Base-by-base conservation (phyloP, 139 green algal species). In the Coelastrella sp. region DNA sequence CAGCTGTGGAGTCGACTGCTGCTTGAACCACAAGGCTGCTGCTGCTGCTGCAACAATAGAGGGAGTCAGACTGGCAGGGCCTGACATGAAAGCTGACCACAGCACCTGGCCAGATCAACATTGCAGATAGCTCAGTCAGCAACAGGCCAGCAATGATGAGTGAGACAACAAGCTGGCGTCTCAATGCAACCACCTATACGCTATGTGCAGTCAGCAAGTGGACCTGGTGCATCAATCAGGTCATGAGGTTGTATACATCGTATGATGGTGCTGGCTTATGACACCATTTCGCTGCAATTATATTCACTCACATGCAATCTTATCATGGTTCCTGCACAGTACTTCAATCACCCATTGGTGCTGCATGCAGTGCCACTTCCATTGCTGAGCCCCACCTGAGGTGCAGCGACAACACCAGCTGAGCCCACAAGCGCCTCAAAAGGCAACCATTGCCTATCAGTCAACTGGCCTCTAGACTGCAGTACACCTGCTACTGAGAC, bases 381-480 rank as follows among this genome's bases (percentile, higher is more conserved):
- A n/a, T n/a, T n/a, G 25, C n/a, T 41, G 19, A 2, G 1, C n/a
- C 60, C 19, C 45, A 93, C 80, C 82, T 87, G 82, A 34, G 82
- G 82, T 30, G 64, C 82, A 64, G 45, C 45, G n/a, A n/a, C n/a
- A n/a, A 87, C 82, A 41, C 82, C 82, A 19, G 59, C 51, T n/a
- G 37, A 13, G 2, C 64, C 40, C 7, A 76, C 82, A 4, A 87
- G 27, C 1, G 59, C 40, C 37, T 87, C 57, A 82, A 87, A 87
- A 2, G 82, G 37, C 71, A 82, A 11, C 82, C 82, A 87, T 19
- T 37, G 23, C 19, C 59, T 60, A 41, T 79, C 62, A 38, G 15
- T 53, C 73, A 81, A 35, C 53, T 62, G 83, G 23, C 83, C 88
- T 34, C 80, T 63, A 4, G 82, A 67, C 50, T 68, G 32, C 25